These are phyloP conservation scores for Tephrocybe rancida DNA, from an alignment of 768 basidiomycete genomes.

Conservation along the genomic window DNA sequence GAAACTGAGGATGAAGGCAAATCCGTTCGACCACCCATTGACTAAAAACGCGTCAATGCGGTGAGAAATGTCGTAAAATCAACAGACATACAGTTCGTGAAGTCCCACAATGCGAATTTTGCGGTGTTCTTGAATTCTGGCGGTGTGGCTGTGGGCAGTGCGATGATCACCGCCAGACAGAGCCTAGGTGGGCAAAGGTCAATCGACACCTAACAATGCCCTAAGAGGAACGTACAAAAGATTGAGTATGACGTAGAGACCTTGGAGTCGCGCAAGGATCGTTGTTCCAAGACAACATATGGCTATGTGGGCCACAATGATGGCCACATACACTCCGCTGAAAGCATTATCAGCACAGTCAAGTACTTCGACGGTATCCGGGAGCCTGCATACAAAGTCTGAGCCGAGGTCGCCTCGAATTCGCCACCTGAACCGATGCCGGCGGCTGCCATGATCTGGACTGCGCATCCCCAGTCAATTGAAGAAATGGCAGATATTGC, in stretches of 20 bases:
- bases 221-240: slow-evolving; percentile 49
- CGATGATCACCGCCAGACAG: slow-evolving; percentile 68
- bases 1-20: slow-evolving; percentile 52
- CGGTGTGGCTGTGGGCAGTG: slow-evolving; percentile 65
- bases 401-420: slow-evolving; percentile 33
- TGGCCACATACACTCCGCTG: slow-evolving; percentile 69
- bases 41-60: slow-evolving; percentile 29
- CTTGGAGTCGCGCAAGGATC: slow-evolving; percentile 70
- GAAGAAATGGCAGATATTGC: slow-evolving; percentile 49
- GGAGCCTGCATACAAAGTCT: slow-evolving; percentile 28
- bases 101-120: slow-evolving; percentile 37
- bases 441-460: slow-evolving; percentile 56
- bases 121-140: slow-evolving; percentile 60
- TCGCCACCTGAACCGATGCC: slow-evolving; percentile 36
- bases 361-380: not conserved
- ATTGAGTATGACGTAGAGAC: slow-evolving; percentile 69
- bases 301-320: slow-evolving; percentile 63
- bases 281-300: slow-evolving; percentile 73
- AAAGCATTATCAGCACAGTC: not conserved
- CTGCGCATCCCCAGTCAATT: slow-evolving; percentile 63
- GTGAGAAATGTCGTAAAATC: not conserved
- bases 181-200: slow-evolving; percentile 37
- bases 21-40: slow-evolving; percentile 60
- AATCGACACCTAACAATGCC: not conserved
- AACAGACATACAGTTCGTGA: slow-evolving; percentile 4